A percentile compares a stretch with the other conserved stretches of the same genome.
Evolutionary conservation across 2,329 filamentous ascomycete genomes (phyloP).

Genomic region (Ophiostoma fasciatum): DNA sequence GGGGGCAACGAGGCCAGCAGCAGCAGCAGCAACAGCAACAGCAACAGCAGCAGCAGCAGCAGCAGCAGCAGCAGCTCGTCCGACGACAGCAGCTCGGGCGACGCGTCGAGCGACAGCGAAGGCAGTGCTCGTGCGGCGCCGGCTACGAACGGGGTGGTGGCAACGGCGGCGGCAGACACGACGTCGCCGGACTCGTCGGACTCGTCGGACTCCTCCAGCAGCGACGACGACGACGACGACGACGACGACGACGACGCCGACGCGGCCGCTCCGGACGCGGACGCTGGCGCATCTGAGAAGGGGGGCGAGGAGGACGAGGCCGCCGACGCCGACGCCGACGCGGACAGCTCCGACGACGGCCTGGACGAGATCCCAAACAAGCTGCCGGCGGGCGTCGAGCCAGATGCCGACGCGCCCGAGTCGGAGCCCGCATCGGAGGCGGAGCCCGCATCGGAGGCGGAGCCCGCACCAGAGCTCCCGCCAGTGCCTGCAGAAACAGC

Average conservation of each 20-base stretch:
- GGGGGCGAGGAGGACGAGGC: background rate
- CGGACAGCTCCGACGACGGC: slow-evolving; percentile 7
- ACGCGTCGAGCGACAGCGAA: too few relatives aligned
- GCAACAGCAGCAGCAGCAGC: background rate
- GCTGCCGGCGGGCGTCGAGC: background rate
- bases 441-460: too few relatives aligned
- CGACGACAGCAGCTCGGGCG: too few relatives aligned
- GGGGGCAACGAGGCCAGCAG: too few relatives aligned
- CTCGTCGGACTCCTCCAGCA: background rate
- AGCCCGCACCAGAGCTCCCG: too few relatives aligned
- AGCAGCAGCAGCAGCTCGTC: too few relatives aligned
- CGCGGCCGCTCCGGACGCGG: too few relatives aligned
- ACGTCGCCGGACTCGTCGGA: background rate
- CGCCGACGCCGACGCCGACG: background rate
- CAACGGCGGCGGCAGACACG: background rate
- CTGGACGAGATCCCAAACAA: slow-evolving; percentile 6
- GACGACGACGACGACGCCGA: background rate
- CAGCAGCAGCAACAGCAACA: background rate
- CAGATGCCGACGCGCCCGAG: background rate
- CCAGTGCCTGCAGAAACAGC: too few relatives aligned
- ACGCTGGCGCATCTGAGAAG: too few relatives aligned
- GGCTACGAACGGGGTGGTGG: too few relatives aligned
- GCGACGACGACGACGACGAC: background rate
- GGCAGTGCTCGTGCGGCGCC: too few relatives aligned
- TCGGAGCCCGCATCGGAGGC: too few relatives aligned